Base-by-base conservation (phyloP, 257 asterid genomes). In the Jacaranda copaia region DNA sequence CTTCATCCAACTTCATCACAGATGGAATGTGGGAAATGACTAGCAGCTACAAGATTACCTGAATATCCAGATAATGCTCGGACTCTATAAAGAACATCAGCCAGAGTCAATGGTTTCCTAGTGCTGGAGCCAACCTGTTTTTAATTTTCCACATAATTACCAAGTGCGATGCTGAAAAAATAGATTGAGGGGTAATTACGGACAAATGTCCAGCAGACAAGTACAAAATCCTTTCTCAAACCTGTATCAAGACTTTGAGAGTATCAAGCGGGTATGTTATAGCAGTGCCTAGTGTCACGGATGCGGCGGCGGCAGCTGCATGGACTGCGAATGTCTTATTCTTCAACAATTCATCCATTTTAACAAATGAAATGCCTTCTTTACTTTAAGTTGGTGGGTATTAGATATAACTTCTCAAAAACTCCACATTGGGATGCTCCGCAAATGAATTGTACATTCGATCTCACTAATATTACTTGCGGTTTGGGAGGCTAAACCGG, bases 181-280 rank as follows among this genome's bases (percentile, higher is more conserved):
- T 14, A 15, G 14, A 67, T 0, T 35, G 52, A 73, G 4, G 19
- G 12, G 18, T 42, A 55, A 68, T 39, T 35, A 8, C 4, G 32
- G 12, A 15, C 32, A 12, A 53, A 70, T 62, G 32, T 76, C 72
- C 69, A 70, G 77, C 80, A 79, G 77, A 80, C 39, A 73, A 48
- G 66, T 10, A 45, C 15, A 43, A 67, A 61, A 32, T 73, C 39
- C 36, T 39, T 18, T 68, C 66, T 15, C 75, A 70, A 56, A 94
- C 99, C 99, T 96, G 98, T 36, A 82, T 45, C 80, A 93, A 85
- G 77, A 84, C 88, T 88, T 92, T 93, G 75, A 96, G 86, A 73
- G 97, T 91, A 82, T 96, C 98, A 42, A 93, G 91, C 15, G 99
- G 99, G 75, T 86, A 92, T 2, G 91, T 89, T 36, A 87, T 74